These are phyloP conservation scores for Viola pubescens DNA, from an alignment of 441 rosid genomes.

Conservation along the genomic window DNA sequence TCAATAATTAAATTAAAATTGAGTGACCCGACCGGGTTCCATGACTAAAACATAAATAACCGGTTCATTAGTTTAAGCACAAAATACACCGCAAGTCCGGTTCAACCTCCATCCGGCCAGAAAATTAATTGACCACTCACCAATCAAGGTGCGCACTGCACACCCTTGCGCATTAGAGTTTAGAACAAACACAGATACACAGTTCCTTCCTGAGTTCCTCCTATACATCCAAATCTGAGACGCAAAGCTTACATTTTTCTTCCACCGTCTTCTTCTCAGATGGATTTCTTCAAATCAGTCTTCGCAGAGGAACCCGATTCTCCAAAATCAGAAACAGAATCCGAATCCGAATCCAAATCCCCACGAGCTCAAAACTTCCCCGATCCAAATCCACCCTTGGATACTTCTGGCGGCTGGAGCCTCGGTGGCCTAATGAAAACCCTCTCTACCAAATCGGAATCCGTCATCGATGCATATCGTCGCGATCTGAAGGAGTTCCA, in stretches of 20 bases:
- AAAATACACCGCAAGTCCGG: background rate
- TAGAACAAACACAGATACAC: too few species aligned
- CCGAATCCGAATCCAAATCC: background rate
- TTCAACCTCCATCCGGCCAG: background rate
- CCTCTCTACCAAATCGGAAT: slow-evolving; percentile 59
- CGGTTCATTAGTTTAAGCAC: background rate
- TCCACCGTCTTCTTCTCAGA: slow-evolving; percentile 6
- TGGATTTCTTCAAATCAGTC: slow-evolving; percentile 77
- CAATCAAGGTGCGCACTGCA: background rate
- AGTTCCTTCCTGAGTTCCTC: background rate
- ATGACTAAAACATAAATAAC: too few species aligned
- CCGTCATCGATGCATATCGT: slow-evolving; percentile 70
- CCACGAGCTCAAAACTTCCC: slow-evolving; percentile 5
- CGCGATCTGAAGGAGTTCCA: slow-evolving; percentile 88
- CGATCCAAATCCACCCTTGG: background rate
- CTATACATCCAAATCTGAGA: background rate
- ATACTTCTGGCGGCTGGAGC: slow-evolving; percentile 33
- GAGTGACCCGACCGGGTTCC: too few species aligned
- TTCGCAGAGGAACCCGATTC: slow-evolving; percentile 50
- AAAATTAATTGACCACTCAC: background rate
- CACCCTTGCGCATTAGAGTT: background rate
- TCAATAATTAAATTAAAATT: too few species aligned
- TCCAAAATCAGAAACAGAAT: slow-evolving; percentile 18
- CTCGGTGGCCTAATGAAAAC: slow-evolving; percentile 65
- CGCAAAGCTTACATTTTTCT: background rate